Conservation (phyloP, 495 filamentous ascomycete genomes). For the Penicillium taxi region DNA sequence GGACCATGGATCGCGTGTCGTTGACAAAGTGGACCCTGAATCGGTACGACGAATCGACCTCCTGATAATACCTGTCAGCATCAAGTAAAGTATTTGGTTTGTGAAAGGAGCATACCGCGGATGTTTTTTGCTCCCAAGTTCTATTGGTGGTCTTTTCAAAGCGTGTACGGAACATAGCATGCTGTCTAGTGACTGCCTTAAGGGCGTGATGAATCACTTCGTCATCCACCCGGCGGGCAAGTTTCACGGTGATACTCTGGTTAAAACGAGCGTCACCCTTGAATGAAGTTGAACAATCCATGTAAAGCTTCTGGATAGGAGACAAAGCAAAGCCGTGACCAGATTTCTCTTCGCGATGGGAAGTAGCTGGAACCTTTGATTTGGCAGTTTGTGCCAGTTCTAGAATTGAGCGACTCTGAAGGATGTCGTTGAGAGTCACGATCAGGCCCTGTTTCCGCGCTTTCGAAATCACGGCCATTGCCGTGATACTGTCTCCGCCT, state of each 20-base stretch:
- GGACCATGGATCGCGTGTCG: constrained; percentile 23
- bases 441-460: constrained; percentile 32
- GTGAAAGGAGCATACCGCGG: constrained; percentile 15
- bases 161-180: constrained; percentile 63
- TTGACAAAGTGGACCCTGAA: constrained; percentile 29
- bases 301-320: constrained; percentile 39
- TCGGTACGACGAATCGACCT: constrained; percentile 35
- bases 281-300: constrained; percentile 38
- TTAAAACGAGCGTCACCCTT: constrained; percentile 54
- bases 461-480: constrained; percentile 35
- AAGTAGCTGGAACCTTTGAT: constrained; percentile 10
- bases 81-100: neutral
- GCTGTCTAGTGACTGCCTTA: constrained; percentile 50
- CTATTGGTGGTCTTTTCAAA: constrained; percentile 35
- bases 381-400: constrained; percentile 27
- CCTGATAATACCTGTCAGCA: constrained; percentile 21
- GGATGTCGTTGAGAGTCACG: constrained; percentile 29
- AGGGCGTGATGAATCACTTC: constrained; percentile 48
- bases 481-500: constrained; percentile 42
- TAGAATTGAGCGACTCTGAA: constrained; percentile 29
- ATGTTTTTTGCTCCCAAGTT: constrained; percentile 39
- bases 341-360: constrained; percentile 24
- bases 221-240: constrained; percentile 41
- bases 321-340: constrained; percentile 46
- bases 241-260: constrained; percentile 56